Evolutionary conservation across 2,329 filamentous ascomycete species (phyloP), one percentile per base, ranked within the genome.

Genomic region (Cladophialophora psammophila): DNA sequence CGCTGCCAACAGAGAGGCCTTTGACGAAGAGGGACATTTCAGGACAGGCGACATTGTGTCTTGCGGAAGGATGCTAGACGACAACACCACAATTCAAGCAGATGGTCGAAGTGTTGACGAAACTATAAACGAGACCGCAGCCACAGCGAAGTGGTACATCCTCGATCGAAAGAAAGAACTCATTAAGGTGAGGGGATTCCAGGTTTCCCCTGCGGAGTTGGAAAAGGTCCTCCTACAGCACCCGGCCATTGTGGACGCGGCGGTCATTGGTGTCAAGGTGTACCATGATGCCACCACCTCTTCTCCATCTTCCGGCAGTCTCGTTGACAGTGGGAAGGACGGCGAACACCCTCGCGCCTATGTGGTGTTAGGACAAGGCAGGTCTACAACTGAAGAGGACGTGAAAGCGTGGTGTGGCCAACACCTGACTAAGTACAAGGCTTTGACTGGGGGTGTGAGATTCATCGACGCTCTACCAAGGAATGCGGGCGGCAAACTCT

Each of bases 231-330:
- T 84, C 1, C 74, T 83, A 3, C 75, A 77, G 52, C 81, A 84
- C 67, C 79, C 80, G 1, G 75, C 73, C 1, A 80, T 84, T 63
- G 67, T 74, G 42, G 82, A 84, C 64, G 81, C 78, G 1, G 82
- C 80, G 2, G 81, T 84, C 6, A 81, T 82, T 5, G 82, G 82
- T 1, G 75, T 82, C 76, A 85, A 91, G 65, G 88, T 97, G 26
- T 90, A 97, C 18, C 45, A 31, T 5, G 45, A 76, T 84, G 90
- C 32, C 85, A 91, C 76, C 84, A 84, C 31, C 85, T 95, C 73
- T 6, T 50, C 94, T 90, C 1, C 93, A 91, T 76, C 83, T 86
- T 48, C 96, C 93, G 75, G 86, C 96, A 6, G 78, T 83, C 5
- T 82, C 83, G 2, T 63, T 15, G 60, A 50, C 20, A 36, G 53